These are phyloP conservation scores for Rhizopogon salebrosus DNA, from an alignment of 768 basidiomycete genomes.

Conservation along the genomic window DNA sequence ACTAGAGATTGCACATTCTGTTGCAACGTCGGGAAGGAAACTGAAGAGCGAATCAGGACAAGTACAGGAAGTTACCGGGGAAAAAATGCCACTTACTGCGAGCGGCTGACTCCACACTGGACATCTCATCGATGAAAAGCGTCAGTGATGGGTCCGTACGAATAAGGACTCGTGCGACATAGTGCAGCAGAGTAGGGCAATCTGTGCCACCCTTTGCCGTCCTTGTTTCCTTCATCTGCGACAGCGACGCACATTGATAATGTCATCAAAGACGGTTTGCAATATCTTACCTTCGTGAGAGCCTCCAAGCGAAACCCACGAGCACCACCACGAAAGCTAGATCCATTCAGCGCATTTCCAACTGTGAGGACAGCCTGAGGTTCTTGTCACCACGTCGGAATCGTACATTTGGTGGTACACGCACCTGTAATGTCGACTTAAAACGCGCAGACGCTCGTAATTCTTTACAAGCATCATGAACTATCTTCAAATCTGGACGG, in stretches of 20 bases:
- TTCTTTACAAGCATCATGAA: conserved; percentile 68
- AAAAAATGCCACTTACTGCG: conserved; percentile 45
- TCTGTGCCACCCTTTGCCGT: conserved; percentile 60
- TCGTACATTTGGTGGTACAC: conserved; percentile 3
- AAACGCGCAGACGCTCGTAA: conserved; percentile 60
- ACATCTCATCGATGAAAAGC: conserved; percentile 75
- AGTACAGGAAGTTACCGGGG: not conserved
- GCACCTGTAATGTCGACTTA: conserved; percentile 64
- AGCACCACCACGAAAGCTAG: conserved; percentile 80
- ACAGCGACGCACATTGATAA: not conserved
- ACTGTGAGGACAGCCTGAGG: conserved; percentile 63
- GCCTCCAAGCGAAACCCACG: conserved; percentile 81
- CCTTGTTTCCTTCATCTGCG: conserved; percentile 78
- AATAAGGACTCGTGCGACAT: conserved; percentile 71
- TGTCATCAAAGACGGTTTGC: not conserved
- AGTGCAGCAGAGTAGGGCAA: conserved; percentile 90
- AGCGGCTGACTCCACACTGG: conserved; percentile 78
- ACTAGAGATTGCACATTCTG: conserved; percentile 57
- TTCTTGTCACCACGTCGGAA: not conserved
- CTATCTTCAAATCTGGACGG: conserved; percentile 70
- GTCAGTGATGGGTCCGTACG: conserved; percentile 61
- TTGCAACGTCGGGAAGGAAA: conserved; percentile 63
- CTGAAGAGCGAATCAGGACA: conserved; percentile 30
- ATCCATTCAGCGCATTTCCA: conserved; percentile 80
- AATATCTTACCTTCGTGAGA: conserved; percentile 60